Base-by-base conservation (phyloP, 495 filamentous ascomycete genomes). In the Neurospora sp. region DNA sequence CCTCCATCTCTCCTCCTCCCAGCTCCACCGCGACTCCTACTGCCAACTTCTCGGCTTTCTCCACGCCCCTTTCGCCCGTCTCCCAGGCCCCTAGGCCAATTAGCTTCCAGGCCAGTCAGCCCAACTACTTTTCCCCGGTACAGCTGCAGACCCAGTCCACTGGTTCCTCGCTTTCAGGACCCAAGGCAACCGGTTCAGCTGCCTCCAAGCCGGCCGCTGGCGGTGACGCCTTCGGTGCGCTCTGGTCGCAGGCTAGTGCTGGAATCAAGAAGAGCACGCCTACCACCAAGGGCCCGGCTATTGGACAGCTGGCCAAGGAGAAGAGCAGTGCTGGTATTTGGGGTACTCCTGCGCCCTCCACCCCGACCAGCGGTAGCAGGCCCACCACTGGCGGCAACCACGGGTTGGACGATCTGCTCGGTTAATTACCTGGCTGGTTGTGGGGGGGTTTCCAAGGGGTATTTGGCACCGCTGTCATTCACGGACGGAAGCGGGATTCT, bases 111-210 rank as follows among this genome's bases (percentile, higher is more conserved):
- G 89, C 91, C 11, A 79, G 90, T 5, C 87, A 89, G 38, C 96
- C 96, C 39, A 99, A 99, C 82, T 99, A 99, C 85, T 99, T 94
- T 82, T 94, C 93, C 44, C 95, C 94, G 11, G 88, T 97, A 39
- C 86, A 75, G 40, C 83, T 76, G 74, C 80, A 76, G 76, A 81
- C 37, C 12, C 82, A 41, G 68, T 71, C 68, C 59, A 76, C 77
- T 37, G 59, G 75, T 18, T 74, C 81, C 20, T 74, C 75, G 38
- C 72, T 80, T 74, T 69, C 78, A 46, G 79, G 44, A 1, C 10
- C 69, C 12, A 79, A 78, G 68, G 20, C 71, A 39, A 42, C 69
- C 20, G 68, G 70, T 5, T 70, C 75, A 11, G 59, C 86, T 2
- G 82, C 85, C 2, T 80, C 88, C 69, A 92, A 91, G 73, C 73